Conservation (phyloP, 257 asterid genomes). For the Nicotiana sylvestris region DNA sequence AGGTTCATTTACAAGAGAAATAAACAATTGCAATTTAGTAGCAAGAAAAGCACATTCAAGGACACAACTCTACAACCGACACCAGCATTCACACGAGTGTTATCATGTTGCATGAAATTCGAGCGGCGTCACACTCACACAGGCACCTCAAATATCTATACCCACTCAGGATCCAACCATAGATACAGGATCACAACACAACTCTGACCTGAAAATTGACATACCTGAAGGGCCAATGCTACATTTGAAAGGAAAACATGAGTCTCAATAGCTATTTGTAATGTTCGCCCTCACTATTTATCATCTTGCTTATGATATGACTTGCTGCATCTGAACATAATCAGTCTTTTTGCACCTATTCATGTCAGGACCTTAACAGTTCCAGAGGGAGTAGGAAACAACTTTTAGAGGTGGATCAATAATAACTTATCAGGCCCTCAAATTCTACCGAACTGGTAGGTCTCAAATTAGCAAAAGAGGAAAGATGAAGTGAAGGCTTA, state of each 20-base stretch:
- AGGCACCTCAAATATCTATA: neutral
- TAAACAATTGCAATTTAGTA: neutral
- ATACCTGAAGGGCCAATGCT: neutral
- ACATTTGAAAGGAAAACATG: neutral
- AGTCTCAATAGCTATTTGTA: neutral
- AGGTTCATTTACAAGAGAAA: neutral
- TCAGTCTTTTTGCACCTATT: neutral
- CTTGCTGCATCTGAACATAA: neutral
- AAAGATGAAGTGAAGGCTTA: neutral
- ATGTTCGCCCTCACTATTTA: neutral
- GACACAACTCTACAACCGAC: neutral
- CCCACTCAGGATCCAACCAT: neutral
- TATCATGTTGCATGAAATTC: neutral
- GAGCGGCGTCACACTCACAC: neutral
- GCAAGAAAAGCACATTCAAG: neutral
- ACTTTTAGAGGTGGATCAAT: neutral
- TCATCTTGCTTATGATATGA: neutral
- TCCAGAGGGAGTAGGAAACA: neutral
- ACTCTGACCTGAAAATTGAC: neutral
- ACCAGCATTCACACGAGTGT: neutral
- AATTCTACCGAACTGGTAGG: neutral
- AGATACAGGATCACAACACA: neutral
- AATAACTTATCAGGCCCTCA: neutral
- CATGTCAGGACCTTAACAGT: neutral
- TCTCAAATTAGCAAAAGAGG: neutral